Evolutionary conservation across 148 eudicot species (phyloP).

Genomic region (Talinum fruticosum): DNA sequence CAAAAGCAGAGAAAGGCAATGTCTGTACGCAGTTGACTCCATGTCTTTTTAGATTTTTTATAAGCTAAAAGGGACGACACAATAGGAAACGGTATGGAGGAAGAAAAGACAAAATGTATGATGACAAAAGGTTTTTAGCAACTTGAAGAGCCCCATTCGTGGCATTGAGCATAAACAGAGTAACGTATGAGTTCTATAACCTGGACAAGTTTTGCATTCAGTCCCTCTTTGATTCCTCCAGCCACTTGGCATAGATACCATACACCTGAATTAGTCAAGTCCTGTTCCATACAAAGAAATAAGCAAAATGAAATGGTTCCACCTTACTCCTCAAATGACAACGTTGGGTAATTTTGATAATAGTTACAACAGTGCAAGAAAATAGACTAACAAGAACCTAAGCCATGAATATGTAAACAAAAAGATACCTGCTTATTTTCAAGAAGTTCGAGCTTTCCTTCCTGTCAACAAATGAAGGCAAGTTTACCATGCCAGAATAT

Average conservation of each 20-base stretch:
- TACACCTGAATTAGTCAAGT: slow-evolving; percentile 79
- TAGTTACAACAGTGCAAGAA: background rate
- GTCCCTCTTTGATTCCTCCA: slow-evolving; percentile 61
- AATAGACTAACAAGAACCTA: background rate
- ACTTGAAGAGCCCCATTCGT: too few species aligned
- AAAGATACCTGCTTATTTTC: slow-evolving; percentile 73
- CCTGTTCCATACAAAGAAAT: slow-evolving; percentile 39
- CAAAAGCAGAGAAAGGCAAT: too few species aligned
- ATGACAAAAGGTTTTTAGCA: too few species aligned
- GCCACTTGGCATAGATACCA: slow-evolving; percentile 83
- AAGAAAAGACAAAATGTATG: too few species aligned
- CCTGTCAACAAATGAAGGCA: slow-evolving; percentile 40
- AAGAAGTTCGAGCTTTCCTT: slow-evolving; percentile 80
- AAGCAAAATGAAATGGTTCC: background rate
- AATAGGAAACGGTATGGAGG: too few species aligned
- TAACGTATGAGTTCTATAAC: slow-evolving; percentile 32
- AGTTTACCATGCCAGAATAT: slow-evolving; percentile 11
- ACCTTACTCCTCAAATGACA: background rate
- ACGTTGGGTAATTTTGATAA: background rate
- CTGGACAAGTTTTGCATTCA: slow-evolving; percentile 46
- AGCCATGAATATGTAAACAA: background rate
- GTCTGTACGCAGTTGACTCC: too few species aligned
- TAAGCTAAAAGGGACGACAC: too few species aligned
- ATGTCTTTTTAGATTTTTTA: too few species aligned
- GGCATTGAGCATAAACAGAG: background rate